A percentile compares a stretch with the other conserved stretches of the same genome.
Evolutionary conservation across 225 moss, liverwort and hornwort genomes (phyloP).

Genomic region (Pseudoscleropodium purum): DNA sequence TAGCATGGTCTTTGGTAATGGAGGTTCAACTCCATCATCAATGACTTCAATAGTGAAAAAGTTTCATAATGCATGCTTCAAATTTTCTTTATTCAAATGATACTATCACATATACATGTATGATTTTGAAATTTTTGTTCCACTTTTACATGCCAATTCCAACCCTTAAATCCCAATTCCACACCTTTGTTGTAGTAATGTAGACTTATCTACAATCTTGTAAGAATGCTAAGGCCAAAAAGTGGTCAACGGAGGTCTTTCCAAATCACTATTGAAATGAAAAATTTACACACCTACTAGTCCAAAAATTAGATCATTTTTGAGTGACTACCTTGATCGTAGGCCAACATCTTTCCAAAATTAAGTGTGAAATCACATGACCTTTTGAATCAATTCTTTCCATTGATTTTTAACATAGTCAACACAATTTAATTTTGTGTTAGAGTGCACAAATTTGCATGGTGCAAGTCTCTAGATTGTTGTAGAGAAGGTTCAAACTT

Average conservation of each 20-base stretch:
- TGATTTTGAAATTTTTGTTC: neutral
- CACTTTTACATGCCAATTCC: no score
- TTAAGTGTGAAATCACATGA: neutral
- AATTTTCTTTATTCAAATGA: neutral
- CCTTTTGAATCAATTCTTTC: neutral
- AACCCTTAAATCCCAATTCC: neutral
- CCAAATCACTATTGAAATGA: neutral
- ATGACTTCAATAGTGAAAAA: neutral
- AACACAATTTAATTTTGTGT: neutral
- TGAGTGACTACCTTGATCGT: neutral
- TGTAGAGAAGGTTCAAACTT: neutral
- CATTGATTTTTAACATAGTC: no score
- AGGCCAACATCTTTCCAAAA: fast-evolving
- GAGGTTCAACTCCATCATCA: neutral
- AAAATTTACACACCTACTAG: neutral
- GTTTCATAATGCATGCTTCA: neutral
- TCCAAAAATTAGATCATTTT: neutral
- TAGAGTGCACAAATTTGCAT: neutral
- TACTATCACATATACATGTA: neutral
- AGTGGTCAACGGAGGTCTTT: neutral
- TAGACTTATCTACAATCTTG: neutral
- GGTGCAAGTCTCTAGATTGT: neutral
- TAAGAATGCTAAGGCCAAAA: fast-evolving
- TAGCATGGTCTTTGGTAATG: neutral
- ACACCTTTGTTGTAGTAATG: neutral